Base-by-base conservation (phyloP, 805 yeast genomes). In the Metschnikowia proteae region DNA sequence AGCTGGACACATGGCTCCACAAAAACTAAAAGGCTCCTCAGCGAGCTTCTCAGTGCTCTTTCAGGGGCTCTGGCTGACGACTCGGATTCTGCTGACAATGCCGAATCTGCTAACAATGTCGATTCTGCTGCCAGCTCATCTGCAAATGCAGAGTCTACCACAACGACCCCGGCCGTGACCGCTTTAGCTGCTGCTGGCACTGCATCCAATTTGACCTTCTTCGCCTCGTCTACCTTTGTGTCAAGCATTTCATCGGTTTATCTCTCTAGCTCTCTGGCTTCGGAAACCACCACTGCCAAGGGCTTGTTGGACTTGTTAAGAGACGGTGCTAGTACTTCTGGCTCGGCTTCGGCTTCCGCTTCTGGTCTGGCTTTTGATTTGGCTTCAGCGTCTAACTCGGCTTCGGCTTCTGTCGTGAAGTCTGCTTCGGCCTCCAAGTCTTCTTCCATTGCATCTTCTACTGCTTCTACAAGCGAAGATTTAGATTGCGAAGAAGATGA, bases 301-400 rank as follows among this genome's bases (percentile, higher is more conserved):
- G 42, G 42, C 32, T 34, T 36, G 36, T 31, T 36, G 38, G 22
- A 32, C 27, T 23, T 35, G 17, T 38, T 48, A 8, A 25, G 28
- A n/a, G 48, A 13, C 4, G 37, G 39, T 17, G 11, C 9, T 25
- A 17, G 28, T 36, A 35, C 51, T 50, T 32, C 52, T 8, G 13
- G 17, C 8, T 38, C 60, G 43, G 10, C 81, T 77, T 6, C 83
- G 64, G 13, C 52, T 45, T 46, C 46, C 6, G 28, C 31, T n/a
- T 27, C 46, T 11, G 42, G 17, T 17, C 17, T 17, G 2, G 17
- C 17, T 17, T 17, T 17, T 17, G 17, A 17, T 17, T 17, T 17
- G 17, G 13, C 52, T 49, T 32, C 52, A 3, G 13, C 28, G 11
- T 38, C 60, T 38, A 8, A 81, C 78, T 6, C 83, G 64, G 9